Conservation (phyloP, 2,329 filamentous ascomycete species). For the Exserohilum turcica region DNA sequence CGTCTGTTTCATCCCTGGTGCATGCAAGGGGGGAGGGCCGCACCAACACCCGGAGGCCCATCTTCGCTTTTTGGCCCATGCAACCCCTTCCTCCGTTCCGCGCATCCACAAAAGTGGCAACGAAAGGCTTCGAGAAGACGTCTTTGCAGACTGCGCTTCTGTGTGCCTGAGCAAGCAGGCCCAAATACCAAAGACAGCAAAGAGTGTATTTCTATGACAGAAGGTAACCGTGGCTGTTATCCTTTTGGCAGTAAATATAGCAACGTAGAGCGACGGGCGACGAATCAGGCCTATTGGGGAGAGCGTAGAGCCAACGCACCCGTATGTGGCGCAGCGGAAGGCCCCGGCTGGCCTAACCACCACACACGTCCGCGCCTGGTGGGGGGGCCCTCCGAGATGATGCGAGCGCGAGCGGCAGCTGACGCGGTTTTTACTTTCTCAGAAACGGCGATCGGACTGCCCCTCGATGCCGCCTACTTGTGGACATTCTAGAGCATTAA, state of each 20-base stretch:
- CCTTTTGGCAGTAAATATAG: slow-evolving; percentile 1
- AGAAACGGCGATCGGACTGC: neutral
- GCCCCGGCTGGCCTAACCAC: slow-evolving; percentile 6
- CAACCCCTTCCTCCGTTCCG: neutral
- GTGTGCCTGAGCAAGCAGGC: neutral
- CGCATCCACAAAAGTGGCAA: slow-evolving; percentile 10
- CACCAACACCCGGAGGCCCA: neutral
- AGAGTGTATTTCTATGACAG: slow-evolving; percentile 1
- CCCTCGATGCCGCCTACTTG: neutral
- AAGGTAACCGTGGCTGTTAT: neutral
- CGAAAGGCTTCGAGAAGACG: neutral
- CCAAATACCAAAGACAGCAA: neutral
- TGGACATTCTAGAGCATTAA: neutral
- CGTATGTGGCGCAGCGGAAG: slow-evolving; percentile 3
- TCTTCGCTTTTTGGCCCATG: slow-evolving; percentile 1
- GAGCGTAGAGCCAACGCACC: neutral
- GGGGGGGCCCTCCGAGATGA: slow-evolving; percentile 9
- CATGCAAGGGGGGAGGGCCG: neutral
- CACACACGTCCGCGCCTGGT: neutral
- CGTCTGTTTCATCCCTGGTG: slow-evolving; percentile 2
- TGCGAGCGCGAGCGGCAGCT: slow-evolving; percentile 1
- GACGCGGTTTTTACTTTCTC: slow-evolving; percentile 1
- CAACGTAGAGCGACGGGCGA: neutral
- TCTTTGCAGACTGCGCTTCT: neutral
- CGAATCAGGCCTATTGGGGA: neutral